phyloP scores from a whole-genome alignment of 257 asterid genomes.

The Fraxinus quadrangulata region DNA sequence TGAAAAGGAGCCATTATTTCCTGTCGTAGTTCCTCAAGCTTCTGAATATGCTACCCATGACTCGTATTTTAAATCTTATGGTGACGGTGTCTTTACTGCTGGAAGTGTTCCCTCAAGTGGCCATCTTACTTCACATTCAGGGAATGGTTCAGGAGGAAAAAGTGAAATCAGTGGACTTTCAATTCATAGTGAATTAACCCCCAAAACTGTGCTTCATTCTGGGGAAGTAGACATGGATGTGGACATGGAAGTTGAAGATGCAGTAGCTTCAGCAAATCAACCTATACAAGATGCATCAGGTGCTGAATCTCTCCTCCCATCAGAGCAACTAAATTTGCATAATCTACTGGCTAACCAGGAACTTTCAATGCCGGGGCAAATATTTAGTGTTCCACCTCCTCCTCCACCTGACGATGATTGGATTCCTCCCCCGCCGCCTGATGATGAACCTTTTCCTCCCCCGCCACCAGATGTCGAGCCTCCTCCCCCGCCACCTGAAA shows the following conservation, averaged over 20 bases:
- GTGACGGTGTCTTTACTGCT: conserved; percentile 27
- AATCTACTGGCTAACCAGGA: conserved; percentile 32
- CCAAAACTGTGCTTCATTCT: conserved; percentile 36
- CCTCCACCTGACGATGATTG: conserved; percentile 79
- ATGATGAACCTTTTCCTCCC: conserved; percentile 62
- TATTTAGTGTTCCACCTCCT: conserved; percentile 42
- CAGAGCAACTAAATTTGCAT: conserved; percentile 34
- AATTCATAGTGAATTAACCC: conserved; percentile 36
- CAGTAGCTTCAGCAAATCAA: conserved; percentile 41
- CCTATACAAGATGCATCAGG: conserved; percentile 36
- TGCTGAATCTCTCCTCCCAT: conserved; percentile 36
- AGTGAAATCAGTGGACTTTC: conserved; percentile 36
- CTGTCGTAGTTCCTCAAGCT: conserved; percentile 33
- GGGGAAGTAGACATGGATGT: conserved; percentile 89
- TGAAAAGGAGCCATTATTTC: conserved; percentile 30
- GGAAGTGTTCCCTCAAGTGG: conserved; percentile 30
- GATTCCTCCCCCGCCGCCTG: conserved; percentile 93
- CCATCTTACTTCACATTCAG: conserved; percentile 27
- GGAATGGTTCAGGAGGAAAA: conserved; percentile 28
- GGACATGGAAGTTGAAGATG: conserved; percentile 97
- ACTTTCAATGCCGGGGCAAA: conserved; percentile 28
- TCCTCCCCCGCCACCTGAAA: conserved; percentile 48
- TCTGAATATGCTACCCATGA: conserved; percentile 30
- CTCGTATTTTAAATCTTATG: conserved; percentile 34
- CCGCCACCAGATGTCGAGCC: conserved; percentile 12